Evolutionary conservation across 2,329 filamentous ascomycete species (phyloP).

Genomic region (Calonectria ilicicola): DNA sequence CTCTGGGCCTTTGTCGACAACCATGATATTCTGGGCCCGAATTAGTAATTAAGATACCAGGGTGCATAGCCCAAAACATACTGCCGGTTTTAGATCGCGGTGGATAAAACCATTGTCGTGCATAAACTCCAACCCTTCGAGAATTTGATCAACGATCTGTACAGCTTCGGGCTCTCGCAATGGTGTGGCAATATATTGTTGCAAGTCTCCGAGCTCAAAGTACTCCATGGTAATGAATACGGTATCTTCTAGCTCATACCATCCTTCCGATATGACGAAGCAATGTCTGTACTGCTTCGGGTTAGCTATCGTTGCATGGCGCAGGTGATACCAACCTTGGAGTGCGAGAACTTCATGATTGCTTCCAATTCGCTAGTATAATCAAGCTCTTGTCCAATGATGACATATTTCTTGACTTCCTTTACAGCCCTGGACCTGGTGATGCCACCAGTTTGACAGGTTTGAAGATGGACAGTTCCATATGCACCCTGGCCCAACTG

Average conservation of each 20-base stretch:
- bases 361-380: slow-evolving; percentile 1
- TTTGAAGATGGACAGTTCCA: neutral
- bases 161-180: neutral
- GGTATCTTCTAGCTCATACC: neutral
- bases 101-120: slow-evolving; percentile 4
- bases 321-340: neutral
- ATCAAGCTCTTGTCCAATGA: neutral
- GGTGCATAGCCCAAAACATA: neutral
- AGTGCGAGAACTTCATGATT: slow-evolving; percentile 2
- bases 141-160: neutral
- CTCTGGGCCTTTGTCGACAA: neutral
- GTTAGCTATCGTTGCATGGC: neutral
- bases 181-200: neutral
- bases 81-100: neutral
- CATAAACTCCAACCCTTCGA: slow-evolving; percentile 7
- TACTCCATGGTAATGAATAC: slow-evolving; percentile 10
- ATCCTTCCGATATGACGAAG: neutral
- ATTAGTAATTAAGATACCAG: neutral
- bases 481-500: neutral
- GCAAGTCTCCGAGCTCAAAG: neutral
- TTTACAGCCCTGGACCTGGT: neutral
- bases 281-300: neutral
- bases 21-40: neutral
- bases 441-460: neutral
- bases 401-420: neutral